phyloP scores from a whole-genome alignment of 225 moss, liverwort and hornwort genomes.

The Sphagnum contortum region DNA sequence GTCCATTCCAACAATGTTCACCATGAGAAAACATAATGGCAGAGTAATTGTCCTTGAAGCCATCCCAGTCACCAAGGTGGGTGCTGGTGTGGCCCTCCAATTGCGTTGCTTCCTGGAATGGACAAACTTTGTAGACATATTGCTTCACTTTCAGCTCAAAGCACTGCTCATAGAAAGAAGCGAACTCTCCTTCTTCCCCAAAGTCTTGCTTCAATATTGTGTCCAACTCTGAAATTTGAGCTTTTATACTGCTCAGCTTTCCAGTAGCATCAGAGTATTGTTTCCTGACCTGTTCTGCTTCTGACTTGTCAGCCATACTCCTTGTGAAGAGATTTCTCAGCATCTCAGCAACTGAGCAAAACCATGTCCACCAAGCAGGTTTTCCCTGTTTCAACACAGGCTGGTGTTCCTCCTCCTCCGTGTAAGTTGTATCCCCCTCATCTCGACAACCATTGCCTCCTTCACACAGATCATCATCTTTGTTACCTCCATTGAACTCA shows the following conservation, averaged over 20 bases:
- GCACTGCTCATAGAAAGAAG: constrained; percentile 68
- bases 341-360: constrained; percentile 22
- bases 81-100: constrained; percentile 44
- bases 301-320: constrained; percentile 65
- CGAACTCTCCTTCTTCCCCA: constrained; percentile 82
- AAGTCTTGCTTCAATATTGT: constrained; percentile 64
- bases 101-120: constrained; percentile 80
- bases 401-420: constrained; percentile 7
- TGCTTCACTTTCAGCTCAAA: constrained; percentile 85
- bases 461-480: too few species aligned
- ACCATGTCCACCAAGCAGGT: constrained; percentile 72
- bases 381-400: constrained; percentile 5
- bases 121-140: constrained; percentile 88
- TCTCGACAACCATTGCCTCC: too few species aligned
- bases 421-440: too few species aligned
- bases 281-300: constrained; percentile 71
- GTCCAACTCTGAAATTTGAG: constrained; percentile 67
- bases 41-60: constrained; percentile 77
- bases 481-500: too few species aligned
- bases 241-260: constrained; percentile 38
- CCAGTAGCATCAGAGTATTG: constrained; percentile 54
- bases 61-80: constrained; percentile 65
- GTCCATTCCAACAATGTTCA: constrained; percentile 98
- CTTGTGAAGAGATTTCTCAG: constrained; percentile 37
- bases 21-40: constrained; percentile 70